Percentiles rank a stretch among this genome's conserved stretches.
Evolutionary conservation across 257 asterid species (phyloP).

Genomic region (Leonotis leonurus): DNA sequence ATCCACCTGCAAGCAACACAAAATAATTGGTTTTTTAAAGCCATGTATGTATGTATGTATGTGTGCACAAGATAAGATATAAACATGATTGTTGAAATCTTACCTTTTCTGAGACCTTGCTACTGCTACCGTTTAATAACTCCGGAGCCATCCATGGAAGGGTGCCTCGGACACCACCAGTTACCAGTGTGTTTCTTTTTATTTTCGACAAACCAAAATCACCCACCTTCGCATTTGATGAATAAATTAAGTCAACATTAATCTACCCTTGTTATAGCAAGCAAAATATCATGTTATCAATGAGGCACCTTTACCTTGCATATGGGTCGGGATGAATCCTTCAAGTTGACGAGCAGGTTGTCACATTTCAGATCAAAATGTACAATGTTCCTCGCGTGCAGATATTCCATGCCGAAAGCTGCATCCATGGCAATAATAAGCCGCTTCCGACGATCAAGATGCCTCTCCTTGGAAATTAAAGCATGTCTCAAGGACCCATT

Average conservation of each 20-base stretch:
- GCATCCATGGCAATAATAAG: conserved; percentile 95
- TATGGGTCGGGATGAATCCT: conserved; percentile 88
- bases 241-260: neutral
- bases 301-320: conserved; percentile 69
- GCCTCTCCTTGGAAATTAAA: conserved; percentile 73
- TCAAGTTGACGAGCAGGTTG: conserved; percentile 90
- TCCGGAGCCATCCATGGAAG: conserved; percentile 99
- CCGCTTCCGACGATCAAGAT: conserved; percentile 90
- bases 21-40: too few species aligned
- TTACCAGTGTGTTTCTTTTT: conserved; percentile 84
- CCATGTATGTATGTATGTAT: too few species aligned
- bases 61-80: too few species aligned
- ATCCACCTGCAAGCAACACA: conserved; percentile 79
- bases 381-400: conserved; percentile 90
- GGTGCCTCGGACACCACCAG: conserved; percentile 95
- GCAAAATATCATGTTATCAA: neutral
- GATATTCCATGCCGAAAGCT: conserved; percentile 94
- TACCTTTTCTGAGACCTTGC: conserved; percentile 92
- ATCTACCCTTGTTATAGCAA: too few species aligned
- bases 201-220: conserved; percentile 92
- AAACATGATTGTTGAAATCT: neutral
- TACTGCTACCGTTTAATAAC: conserved; percentile 85
- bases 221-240: conserved; percentile 49
- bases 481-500: conserved; percentile 89
- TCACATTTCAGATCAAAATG: conserved; percentile 94